phyloP scores from a whole-genome alignment of 768 basidiomycete species.

The Hypholoma fasciculare region DNA sequence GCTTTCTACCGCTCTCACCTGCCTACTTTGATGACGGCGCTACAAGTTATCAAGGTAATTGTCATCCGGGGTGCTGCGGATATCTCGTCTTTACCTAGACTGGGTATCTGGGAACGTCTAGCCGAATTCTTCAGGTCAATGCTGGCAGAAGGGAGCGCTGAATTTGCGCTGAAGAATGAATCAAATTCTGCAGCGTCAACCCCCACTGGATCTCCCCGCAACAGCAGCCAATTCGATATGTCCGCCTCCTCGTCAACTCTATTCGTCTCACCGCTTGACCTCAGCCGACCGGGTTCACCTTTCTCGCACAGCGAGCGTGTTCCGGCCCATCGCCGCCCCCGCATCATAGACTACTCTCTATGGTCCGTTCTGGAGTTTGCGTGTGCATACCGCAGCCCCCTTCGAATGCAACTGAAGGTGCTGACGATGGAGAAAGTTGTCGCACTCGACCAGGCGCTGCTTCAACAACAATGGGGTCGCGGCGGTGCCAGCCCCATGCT shows the following conservation, averaged over 20 bases:
- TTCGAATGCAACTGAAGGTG: slow-evolving; percentile 64
- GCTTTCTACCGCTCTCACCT: slow-evolving; percentile 32
- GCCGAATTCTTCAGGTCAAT: slow-evolving; percentile 49
- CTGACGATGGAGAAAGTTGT: slow-evolving; percentile 66
- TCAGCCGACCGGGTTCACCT: slow-evolving; percentile 24
- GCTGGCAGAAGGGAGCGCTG: slow-evolving; percentile 59
- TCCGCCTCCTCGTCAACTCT: slow-evolving; percentile 18
- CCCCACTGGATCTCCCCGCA: slow-evolving; percentile 51
- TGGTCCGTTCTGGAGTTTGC: slow-evolving; percentile 75
- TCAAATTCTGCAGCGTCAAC: slow-evolving; percentile 50
- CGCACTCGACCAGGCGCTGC: slow-evolving; percentile 52
- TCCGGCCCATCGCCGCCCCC: slow-evolving; percentile 36
- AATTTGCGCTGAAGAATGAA: slow-evolving; percentile 50
- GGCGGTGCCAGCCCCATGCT: slow-evolving; percentile 19
- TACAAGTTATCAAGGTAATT: slow-evolving; percentile 71
- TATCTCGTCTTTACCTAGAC: slow-evolving; percentile 45
- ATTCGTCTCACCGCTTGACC: slow-evolving; percentile 23
- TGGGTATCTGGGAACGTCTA: slow-evolving; percentile 67
- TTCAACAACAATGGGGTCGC: slow-evolving; percentile 20
- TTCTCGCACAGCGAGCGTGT: slow-evolving; percentile 15
- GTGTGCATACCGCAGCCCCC: slow-evolving; percentile 60
- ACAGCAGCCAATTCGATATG: slow-evolving; percentile 39
- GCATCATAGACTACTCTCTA: slow-evolving; percentile 67
- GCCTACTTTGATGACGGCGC: slow-evolving; percentile 45
- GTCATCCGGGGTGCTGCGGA: slow-evolving; percentile 63